phyloP scores from a whole-genome alignment of 1,284 basidiomycete species.

The Ceratorhiza oryzae-sativae region DNA sequence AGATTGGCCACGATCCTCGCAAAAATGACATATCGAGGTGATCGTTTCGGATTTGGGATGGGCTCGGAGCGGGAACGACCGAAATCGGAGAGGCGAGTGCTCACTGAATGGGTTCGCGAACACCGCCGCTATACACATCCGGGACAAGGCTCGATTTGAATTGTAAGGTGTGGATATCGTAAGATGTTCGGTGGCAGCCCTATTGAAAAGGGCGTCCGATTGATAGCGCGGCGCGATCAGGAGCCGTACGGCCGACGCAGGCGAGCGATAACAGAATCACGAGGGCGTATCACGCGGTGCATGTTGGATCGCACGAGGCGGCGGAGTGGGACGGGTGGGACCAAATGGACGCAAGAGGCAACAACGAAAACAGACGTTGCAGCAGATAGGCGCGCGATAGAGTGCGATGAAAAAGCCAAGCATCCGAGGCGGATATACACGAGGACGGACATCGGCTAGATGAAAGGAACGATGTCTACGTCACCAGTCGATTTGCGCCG shows the following conservation, averaged over 20 bases:
- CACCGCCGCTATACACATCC: not conserved
- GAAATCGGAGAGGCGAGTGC: not conserved
- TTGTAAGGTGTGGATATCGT: not conserved
- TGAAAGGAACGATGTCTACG: slow-evolving; percentile 14
- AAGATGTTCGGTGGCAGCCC: not conserved
- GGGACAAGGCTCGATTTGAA: not conserved
- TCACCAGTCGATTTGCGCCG: not conserved
- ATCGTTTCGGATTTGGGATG: slow-evolving; percentile 1
- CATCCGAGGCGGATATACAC: slow-evolving; percentile 3
- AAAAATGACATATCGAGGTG: not conserved
- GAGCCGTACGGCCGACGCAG: not conserved
- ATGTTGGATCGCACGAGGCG: slow-evolving; percentile 1
- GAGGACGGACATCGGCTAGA: slow-evolving; percentile 10
- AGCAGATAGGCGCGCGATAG: slow-evolving; percentile 8
- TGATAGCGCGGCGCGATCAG: not conserved
- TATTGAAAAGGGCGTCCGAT: not conserved
- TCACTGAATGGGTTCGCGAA: not conserved
- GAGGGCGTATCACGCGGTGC: not conserved
- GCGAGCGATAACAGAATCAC: not conserved
- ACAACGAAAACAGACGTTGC: not conserved
- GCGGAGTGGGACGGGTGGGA: not conserved
- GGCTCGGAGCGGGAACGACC: not conserved
- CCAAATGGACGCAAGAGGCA: not conserved
- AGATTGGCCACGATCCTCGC: not conserved
- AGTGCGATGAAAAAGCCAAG: not conserved